A percentile compares a stretch with the other conserved stretches of the same genome.
These are phyloP conservation scores for Epithemia pelagica DNA, from an alignment of 108 stramenopile genomes.

Conservation along the genomic window DNA sequence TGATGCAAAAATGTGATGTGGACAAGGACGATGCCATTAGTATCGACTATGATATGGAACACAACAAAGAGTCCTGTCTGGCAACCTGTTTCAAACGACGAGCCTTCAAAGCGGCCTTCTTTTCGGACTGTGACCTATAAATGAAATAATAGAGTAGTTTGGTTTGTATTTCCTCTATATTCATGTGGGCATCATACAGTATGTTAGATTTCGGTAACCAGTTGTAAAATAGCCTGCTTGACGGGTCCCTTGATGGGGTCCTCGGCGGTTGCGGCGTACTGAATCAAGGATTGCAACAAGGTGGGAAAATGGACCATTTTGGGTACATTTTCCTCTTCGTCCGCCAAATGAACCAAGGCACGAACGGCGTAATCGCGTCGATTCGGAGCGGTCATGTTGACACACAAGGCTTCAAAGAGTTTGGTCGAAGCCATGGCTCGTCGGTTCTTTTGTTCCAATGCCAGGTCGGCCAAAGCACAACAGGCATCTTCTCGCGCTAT, in stretches of 20 bases:
- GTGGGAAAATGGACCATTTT: slow-evolving; percentile 20
- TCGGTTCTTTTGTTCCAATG: slow-evolving; percentile 16
- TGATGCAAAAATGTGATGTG: slow-evolving; percentile 46
- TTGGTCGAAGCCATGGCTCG: neutral
- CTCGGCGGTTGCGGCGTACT: slow-evolving; percentile 21
- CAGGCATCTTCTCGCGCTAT: slow-evolving; percentile 32
- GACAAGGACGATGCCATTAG: slow-evolving; percentile 66
- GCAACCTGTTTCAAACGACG: slow-evolving; percentile 81
- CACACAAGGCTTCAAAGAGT: neutral
- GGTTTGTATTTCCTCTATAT: neutral
- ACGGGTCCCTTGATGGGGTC: slow-evolving; percentile 24
- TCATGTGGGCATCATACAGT: neutral
- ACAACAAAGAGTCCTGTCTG: slow-evolving; percentile 70
- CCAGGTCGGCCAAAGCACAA: slow-evolving; percentile 20
- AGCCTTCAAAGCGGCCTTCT: slow-evolving; percentile 75
- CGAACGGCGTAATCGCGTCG: slow-evolving; percentile 16
- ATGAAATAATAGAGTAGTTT: neutral
- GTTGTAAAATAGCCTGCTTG: slow-evolving; percentile 34
- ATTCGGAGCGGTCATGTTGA: neutral
- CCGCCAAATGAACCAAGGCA: slow-evolving; percentile 23
- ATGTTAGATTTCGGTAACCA: slow-evolving; percentile 28
- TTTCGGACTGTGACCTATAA: slow-evolving; percentile 68
- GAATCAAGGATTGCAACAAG: slow-evolving; percentile 29
- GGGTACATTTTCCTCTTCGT: slow-evolving; percentile 10
- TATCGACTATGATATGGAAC: slow-evolving; percentile 73